Conservation (phyloP, 768 basidiomycete species). For the Coprinellus micaceus region DNA sequence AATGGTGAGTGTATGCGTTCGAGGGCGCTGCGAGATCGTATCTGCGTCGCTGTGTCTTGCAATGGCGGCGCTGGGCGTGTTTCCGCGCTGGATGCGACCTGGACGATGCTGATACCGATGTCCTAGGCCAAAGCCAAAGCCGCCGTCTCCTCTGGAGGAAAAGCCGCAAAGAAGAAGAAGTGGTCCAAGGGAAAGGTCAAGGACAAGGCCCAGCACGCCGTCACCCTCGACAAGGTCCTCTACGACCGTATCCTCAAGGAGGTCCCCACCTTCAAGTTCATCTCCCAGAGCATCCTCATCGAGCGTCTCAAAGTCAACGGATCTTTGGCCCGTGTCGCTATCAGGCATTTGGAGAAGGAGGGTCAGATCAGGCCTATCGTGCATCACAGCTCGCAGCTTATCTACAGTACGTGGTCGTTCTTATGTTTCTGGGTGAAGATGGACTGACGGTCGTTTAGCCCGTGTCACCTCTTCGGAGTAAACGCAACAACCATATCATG, state of each 20-base stretch:
- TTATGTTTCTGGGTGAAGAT: not conserved
- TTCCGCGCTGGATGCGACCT: conserved; percentile 36
- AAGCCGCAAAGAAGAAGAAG: conserved; percentile 99
- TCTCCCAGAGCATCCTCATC: conserved; percentile 96
- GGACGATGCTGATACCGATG: conserved; percentile 30
- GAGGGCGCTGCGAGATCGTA: not conserved
- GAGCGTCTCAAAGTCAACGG: conserved; percentile 98
- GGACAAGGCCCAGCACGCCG: conserved; percentile 98
- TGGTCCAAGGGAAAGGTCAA: conserved; percentile 99
- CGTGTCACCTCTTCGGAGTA: conserved; percentile 52
- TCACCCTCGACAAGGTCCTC: conserved; percentile 89
- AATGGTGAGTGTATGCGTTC: conserved; percentile 36
- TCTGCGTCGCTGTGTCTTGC: not conserved
- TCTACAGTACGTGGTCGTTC: conserved; percentile 76
- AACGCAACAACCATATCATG: conserved; percentile 11
- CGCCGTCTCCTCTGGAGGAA: conserved; percentile 70
- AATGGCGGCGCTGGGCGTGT: conserved; percentile 2
- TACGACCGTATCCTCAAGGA: conserved; percentile 96
- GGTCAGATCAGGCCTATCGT: conserved; percentile 94
- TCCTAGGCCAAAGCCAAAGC: conserved; percentile 66
- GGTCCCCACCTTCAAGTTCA: conserved; percentile 98
- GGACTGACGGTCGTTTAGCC: conserved; percentile 27
- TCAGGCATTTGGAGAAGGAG: conserved; percentile 90
- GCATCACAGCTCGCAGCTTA: conserved; percentile 89
- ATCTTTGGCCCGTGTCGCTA: conserved; percentile 86